These are phyloP conservation scores for Coniochaeta pulveracea DNA, from an alignment of 2,329 filamentous ascomycete species.

Conservation along the genomic window DNA sequence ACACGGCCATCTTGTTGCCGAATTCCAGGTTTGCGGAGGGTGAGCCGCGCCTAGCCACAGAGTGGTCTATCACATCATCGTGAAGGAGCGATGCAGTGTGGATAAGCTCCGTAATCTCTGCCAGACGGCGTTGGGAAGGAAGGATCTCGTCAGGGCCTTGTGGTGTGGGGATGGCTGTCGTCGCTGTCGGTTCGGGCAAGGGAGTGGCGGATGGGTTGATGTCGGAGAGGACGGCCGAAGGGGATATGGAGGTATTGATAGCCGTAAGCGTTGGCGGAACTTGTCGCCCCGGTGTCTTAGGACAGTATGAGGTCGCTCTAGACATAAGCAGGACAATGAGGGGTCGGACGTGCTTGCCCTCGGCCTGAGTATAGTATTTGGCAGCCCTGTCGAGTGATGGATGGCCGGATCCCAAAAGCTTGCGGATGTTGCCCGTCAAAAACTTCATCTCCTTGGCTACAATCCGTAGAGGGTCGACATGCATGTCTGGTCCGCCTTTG, in stretches of 20 bases:
- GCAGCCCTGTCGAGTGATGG: slow-evolving; percentile 88
- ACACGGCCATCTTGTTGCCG: slow-evolving; percentile 97
- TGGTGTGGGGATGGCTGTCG: slow-evolving; percentile 25
- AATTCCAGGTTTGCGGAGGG: slow-evolving; percentile 91
- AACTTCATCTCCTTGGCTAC: slow-evolving; percentile 97
- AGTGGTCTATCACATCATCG: slow-evolving; percentile 96
- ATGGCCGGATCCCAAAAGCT: slow-evolving; percentile 87
- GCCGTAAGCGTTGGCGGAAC: slow-evolving; percentile 28
- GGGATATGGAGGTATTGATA: slow-evolving; percentile 45
- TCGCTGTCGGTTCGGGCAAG: slow-evolving; percentile 26
- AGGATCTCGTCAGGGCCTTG: slow-evolving; percentile 70
- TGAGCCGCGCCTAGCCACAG: slow-evolving; percentile 68
- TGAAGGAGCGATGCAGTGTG: slow-evolving; percentile 94
- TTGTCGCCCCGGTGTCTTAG: slow-evolving; percentile 39
- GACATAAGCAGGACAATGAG: slow-evolving; percentile 95
- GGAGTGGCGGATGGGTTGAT: slow-evolving; percentile 57
- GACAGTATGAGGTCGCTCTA: slow-evolving; percentile 71
- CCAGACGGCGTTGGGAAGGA: slow-evolving; percentile 82
- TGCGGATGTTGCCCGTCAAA: slow-evolving; percentile 83
- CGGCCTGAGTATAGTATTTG: slow-evolving; percentile 95
- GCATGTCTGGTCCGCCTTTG: slow-evolving; percentile 46
- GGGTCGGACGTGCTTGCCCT: slow-evolving; percentile 93
- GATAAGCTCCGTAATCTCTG: slow-evolving; percentile 95
- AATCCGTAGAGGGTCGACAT: slow-evolving; percentile 76
- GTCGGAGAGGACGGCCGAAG: slow-evolving; percentile 56